These are phyloP conservation scores for Hibiscus trionum DNA, from an alignment of 345 rosid species.

Conservation along the genomic window DNA sequence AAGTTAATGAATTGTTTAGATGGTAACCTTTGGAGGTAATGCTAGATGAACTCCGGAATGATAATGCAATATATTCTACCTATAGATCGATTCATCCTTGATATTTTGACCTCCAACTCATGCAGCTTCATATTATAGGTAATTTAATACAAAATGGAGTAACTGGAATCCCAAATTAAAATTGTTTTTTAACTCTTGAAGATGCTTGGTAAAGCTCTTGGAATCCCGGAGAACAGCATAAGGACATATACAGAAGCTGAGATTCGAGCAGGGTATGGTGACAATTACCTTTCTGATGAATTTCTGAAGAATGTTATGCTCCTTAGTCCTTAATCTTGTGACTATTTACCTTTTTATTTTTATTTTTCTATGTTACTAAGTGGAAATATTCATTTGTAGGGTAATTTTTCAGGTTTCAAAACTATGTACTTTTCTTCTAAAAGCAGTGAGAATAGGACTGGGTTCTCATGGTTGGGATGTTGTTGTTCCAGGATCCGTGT, in stretches of 20 bases:
- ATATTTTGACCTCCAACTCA: neutral
- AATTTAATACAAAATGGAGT: neutral
- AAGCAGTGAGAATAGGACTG: constrained; percentile 64
- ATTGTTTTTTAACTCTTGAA: constrained; percentile 26
- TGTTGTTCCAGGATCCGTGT: constrained; percentile 73
- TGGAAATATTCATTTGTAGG: constrained; percentile 29
- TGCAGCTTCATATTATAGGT: neutral
- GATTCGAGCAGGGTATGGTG: constrained; percentile 89
- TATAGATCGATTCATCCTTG: neutral
- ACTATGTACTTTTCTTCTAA: constrained; percentile 75
- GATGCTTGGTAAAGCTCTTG: constrained; percentile 85
- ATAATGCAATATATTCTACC: neutral
- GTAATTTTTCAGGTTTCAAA: constrained; percentile 93
- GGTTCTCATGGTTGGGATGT: constrained; percentile 97
- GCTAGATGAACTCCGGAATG: neutral
- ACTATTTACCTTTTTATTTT: neutral
- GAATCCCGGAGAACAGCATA: constrained; percentile 74
- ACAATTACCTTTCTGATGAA: constrained; percentile 12
- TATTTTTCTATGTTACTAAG: constrained; percentile 15
- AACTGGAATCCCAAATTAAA: constrained; percentile 3
- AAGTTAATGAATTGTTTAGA: neutral
- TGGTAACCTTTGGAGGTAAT: neutral
- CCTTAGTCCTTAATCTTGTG: too few species aligned
- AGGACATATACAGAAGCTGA: constrained; percentile 94
- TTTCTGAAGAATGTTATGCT: neutral